Conservation (phyloP, 106 monocot species). For the Apostasia shenzhenica region DNA sequence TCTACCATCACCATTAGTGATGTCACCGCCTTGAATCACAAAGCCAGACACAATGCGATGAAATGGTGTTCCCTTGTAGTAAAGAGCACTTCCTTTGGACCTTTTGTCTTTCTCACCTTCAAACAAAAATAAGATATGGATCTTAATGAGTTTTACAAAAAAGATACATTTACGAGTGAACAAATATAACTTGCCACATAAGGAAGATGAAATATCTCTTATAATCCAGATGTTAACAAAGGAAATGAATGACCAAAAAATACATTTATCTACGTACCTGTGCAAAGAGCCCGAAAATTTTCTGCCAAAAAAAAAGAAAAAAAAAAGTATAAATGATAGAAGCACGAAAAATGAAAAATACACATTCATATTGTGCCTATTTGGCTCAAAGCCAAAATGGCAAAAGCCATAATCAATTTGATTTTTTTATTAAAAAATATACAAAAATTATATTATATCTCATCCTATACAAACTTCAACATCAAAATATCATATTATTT, state of each 20-base stretch:
- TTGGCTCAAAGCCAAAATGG: too few species aligned
- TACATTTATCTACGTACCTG: conserved; percentile 34
- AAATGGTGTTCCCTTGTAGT: conserved; percentile 84
- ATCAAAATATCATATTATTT: too few species aligned
- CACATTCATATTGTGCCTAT: neutral
- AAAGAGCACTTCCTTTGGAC: conserved; percentile 50
- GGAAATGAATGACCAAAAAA: neutral
- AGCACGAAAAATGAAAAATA: neutral
- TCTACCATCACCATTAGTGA: conserved; percentile 55
- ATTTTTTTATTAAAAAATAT: too few species aligned
- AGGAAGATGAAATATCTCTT: neutral
- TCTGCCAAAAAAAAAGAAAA: conserved; percentile 36
- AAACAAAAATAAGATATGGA: conserved; percentile 7
- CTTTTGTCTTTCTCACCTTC: conserved; percentile 77
- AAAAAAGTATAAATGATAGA: conserved; percentile 7
- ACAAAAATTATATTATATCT: too few species aligned
- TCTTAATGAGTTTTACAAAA: too few species aligned
- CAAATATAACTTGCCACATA: neutral
- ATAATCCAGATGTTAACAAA: neutral
- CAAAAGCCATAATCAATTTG: too few species aligned
- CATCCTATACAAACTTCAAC: too few species aligned
- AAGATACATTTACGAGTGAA: too few species aligned
- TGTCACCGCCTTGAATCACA: conserved; percentile 98
- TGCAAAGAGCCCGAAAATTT: conserved; percentile 92
- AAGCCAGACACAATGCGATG: conserved; percentile 91